phyloP scores from a whole-genome alignment of 495 filamentous ascomycete genomes.

The Penicillium bovifimosum region DNA sequence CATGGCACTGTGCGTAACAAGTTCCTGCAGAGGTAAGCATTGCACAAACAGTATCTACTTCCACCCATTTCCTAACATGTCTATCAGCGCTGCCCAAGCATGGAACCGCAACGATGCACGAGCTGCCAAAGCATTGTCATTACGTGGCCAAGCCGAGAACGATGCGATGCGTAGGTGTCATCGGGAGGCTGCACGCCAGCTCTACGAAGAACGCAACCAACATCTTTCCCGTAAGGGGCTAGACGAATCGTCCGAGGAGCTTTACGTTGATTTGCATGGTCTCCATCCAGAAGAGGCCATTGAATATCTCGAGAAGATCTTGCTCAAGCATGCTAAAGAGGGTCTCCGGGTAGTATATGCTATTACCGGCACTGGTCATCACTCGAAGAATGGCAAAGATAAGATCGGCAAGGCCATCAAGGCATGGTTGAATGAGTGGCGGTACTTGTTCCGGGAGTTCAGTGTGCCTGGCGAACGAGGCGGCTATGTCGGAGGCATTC shows the following conservation, averaged over 20 bases:
- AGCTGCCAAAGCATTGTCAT: constrained; percentile 88
- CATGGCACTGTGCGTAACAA: constrained; percentile 95
- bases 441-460: constrained; percentile 94
- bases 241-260: constrained; percentile 53
- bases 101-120: constrained; percentile 98
- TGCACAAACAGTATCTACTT: constrained; percentile 17
- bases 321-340: constrained; percentile 68
- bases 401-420: constrained; percentile 95
- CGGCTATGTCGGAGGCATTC: constrained; percentile 79
- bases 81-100: constrained; percentile 84
- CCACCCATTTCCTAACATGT: constrained; percentile 9
- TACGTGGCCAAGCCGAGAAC: constrained; percentile 94
- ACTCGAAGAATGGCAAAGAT: constrained; percentile 97
- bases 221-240: constrained; percentile 43
- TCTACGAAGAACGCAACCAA: constrained; percentile 94
- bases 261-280: constrained; percentile 94
- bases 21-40: constrained; percentile 80
- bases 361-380: constrained; percentile 94
- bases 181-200: constrained; percentile 81
- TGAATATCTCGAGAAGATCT: constrained; percentile 82
- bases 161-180: constrained; percentile 96
- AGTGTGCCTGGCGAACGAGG: constrained; percentile 82
- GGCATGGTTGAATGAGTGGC: constrained; percentile 88
- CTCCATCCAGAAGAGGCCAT: constrained; percentile 96
- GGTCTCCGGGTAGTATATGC: constrained; percentile 79